Evolutionary conservation across 345 rosid species (phyloP).

Genomic region (Reutealis trisperma): DNA sequence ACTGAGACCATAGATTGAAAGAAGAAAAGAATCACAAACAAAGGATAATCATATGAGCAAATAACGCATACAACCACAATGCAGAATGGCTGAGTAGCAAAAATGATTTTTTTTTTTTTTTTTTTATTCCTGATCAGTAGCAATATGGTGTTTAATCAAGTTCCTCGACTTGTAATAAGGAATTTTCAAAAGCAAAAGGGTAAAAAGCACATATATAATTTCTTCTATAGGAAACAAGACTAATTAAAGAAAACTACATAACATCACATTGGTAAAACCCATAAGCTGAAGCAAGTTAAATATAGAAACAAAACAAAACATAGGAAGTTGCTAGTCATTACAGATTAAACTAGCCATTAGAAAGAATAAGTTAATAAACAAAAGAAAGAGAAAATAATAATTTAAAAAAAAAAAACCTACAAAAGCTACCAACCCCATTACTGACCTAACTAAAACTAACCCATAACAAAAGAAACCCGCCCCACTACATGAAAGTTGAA

Average conservation of each 20-base stretch:
- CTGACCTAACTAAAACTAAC: slow-evolving; percentile 42
- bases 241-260: not conserved
- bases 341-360: slow-evolving; percentile 9
- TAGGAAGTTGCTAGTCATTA: not conserved
- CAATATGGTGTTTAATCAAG: not conserved
- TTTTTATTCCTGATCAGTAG: not conserved
- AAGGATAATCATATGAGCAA: not conserved
- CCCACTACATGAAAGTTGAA: slow-evolving; percentile 23
- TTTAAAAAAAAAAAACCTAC: slow-evolving; percentile 1
- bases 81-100: slow-evolving; percentile 6
- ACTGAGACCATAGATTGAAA: not conserved
- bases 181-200: slow-evolving; percentile 6
- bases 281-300: not conserved
- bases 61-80: not conserved
- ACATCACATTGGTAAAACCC: slow-evolving; percentile 16
- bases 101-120: not conserved
- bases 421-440: slow-evolving; percentile 41
- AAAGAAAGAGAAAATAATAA: not conserved
- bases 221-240: slow-evolving; percentile 7
- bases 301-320: not conserved
- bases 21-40: not conserved
- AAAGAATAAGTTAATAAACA: slow-evolving; percentile 12
- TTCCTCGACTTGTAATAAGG: slow-evolving; percentile 4
- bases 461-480: slow-evolving; percentile 32
- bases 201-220: slow-evolving; percentile 1